These are phyloP conservation scores for Bruguiera parviflora DNA, from an alignment of 345 rosid species.

Conservation along the genomic window DNA sequence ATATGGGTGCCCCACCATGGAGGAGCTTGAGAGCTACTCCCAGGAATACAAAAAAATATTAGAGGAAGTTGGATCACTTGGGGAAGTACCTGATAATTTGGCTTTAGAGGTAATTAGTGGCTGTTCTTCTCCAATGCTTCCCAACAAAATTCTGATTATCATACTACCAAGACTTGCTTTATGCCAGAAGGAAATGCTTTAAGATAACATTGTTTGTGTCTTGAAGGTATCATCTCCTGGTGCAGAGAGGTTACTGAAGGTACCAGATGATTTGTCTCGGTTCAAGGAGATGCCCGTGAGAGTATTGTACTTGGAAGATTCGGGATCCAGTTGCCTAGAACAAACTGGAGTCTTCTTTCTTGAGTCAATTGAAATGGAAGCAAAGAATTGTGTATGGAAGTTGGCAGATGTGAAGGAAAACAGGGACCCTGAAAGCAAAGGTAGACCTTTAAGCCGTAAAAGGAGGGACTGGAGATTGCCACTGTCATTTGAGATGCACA, in stretches of 20 bases:
- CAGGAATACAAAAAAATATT: constrained; percentile 65
- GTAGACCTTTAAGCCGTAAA: constrained; percentile 73
- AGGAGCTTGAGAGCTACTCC: constrained; percentile 69
- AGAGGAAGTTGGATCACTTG: constrained; percentile 70
- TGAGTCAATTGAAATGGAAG: constrained; percentile 55
- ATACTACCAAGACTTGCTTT: background rate
- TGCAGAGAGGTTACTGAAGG: constrained; percentile 74
- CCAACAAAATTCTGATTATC: background rate
- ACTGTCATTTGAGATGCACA: constrained; percentile 49
- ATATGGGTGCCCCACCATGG: constrained; percentile 84
- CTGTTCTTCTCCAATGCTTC: constrained; percentile 2
- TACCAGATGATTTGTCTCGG: constrained; percentile 65
- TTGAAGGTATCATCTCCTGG: constrained; percentile 87
- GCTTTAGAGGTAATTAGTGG: constrained; percentile 66
- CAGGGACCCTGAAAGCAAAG: constrained; percentile 71
- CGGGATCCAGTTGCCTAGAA: constrained; percentile 33
- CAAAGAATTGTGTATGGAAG: constrained; percentile 69
- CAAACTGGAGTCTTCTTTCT: constrained; percentile 56
- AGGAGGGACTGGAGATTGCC: constrained; percentile 71
- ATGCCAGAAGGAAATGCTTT: background rate
- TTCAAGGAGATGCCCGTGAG: constrained; percentile 73
- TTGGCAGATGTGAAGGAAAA: constrained; percentile 82
- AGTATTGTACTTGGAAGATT: constrained; percentile 52
- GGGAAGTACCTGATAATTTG: constrained; percentile 66
- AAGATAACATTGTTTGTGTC: constrained; percentile 6